A percentile compares a stretch with the other conserved stretches of the same genome.
Conservation (phyloP, 2,329 filamentous ascomycete species). For the Pezicula radicicola region DNA sequence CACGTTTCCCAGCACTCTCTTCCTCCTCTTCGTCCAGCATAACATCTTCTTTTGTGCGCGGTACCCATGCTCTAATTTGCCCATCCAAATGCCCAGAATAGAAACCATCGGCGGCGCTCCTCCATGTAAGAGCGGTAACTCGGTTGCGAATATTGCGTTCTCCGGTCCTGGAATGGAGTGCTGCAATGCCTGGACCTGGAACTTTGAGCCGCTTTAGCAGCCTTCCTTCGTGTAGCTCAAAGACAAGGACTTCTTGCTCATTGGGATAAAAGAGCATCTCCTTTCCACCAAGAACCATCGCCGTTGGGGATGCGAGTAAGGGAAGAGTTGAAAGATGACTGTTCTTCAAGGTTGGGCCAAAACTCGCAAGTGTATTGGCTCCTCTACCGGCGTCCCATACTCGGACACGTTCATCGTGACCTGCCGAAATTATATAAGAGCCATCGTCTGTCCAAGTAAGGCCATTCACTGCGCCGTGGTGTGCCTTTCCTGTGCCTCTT, state of each 20-base stretch:
- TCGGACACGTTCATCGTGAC: conserved; percentile 79
- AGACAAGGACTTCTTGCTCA: conserved; percentile 72
- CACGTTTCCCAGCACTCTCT: conserved; percentile 30
- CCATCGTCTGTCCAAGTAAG: conserved; percentile 83
- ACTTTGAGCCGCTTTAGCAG: conserved; percentile 69
- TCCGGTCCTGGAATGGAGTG: conserved; percentile 41
- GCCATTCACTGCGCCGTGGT: conserved; percentile 80
- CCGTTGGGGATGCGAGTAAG: conserved; percentile 61
- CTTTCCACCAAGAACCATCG: conserved; percentile 50
- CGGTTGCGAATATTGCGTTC: conserved; percentile 61
- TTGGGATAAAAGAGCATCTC: conserved; percentile 81
- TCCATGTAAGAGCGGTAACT: conserved; percentile 75
- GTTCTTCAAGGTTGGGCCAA: conserved; percentile 80
- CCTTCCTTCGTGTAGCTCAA: conserved; percentile 75
- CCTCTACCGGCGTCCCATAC: conserved; percentile 83
- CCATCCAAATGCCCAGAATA: conserved; percentile 86
- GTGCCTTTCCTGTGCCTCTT: conserved; percentile 59
- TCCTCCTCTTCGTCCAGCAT: conserved; percentile 46
- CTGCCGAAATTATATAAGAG: conserved; percentile 71
- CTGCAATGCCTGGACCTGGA: conserved; percentile 51
- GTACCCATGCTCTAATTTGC: conserved; percentile 76
- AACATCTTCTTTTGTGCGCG: conserved; percentile 50
- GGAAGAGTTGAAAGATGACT: conserved; percentile 57
- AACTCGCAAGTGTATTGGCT: conserved; percentile 84
- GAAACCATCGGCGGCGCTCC: conserved; percentile 61